phyloP scores from a whole-genome alignment of 495 filamentous ascomycete species.

The Penicillium silybi region DNA sequence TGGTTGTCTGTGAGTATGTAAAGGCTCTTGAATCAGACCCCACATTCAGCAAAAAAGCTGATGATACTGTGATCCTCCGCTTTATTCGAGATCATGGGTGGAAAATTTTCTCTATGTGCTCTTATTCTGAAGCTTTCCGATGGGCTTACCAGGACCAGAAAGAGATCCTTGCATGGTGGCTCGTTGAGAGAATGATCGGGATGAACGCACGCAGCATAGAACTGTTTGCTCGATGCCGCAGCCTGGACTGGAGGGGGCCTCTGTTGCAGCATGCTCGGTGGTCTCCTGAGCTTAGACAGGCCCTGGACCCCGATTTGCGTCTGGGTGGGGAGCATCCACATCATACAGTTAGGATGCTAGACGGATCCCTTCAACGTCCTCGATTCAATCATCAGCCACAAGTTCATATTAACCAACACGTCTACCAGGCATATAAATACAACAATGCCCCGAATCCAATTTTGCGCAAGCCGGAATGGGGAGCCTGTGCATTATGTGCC shows the following conservation, averaged over 20 bases:
- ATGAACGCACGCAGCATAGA: slow-evolving; percentile 26
- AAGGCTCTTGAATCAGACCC: not conserved
- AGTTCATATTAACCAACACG: slow-evolving; percentile 13
- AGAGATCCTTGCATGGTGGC: slow-evolving; percentile 13
- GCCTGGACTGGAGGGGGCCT: slow-evolving; percentile 27
- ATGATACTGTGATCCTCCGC: not conserved
- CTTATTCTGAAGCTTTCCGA: slow-evolving; percentile 31
- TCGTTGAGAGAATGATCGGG: slow-evolving; percentile 12
- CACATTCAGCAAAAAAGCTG: not conserved
- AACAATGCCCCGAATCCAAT: not conserved
- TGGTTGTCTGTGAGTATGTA: not conserved
- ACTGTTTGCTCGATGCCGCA: slow-evolving; percentile 25
- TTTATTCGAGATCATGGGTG: slow-evolving; percentile 17
- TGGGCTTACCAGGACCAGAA: not conserved
- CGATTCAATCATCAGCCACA: slow-evolving; percentile 9
- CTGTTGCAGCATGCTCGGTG: slow-evolving; percentile 10
- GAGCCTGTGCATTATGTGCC: slow-evolving; percentile 9
- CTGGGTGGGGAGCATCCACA: slow-evolving; percentile 20
- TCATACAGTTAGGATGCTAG: slow-evolving; percentile 10
- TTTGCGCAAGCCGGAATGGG: not conserved
- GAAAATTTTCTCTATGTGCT: slow-evolving; percentile 33
- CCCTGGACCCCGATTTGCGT: slow-evolving; percentile 5
- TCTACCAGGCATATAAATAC: slow-evolving; percentile 13
- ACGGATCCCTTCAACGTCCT: slow-evolving; percentile 11
- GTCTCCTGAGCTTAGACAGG: not conserved